Base-by-base conservation (phyloP, 345 rosid species). In the Punica granatum region DNA sequence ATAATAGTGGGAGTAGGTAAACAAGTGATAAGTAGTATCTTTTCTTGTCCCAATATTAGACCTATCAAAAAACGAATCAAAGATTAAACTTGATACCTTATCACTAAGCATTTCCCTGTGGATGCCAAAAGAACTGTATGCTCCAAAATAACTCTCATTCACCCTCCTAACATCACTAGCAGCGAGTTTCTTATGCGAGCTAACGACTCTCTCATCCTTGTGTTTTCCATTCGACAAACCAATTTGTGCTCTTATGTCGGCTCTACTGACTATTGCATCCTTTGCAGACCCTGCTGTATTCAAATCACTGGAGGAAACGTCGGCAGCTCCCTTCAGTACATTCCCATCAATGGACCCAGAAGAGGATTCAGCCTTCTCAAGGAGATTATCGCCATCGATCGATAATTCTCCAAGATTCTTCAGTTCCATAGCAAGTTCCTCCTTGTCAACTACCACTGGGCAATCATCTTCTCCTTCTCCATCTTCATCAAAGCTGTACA, bases 61-160 rank as follows among this genome's bases (percentile, higher is more conserved):
- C 10, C 11, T 11, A 51, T 30, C 61, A 56, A 0, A 30, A 4
- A 56, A 2, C 25, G 14, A 23, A 13, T 28, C 33, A 42, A 34
- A 8, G 41, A 44, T 43, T 4, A 3, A 60, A 43, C 71, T 66
- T 48, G 67, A n/a, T 79, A 89, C 98, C 97, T 91, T 85, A 75
- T 91, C 96, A 64, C 92, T 81, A 66, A 91, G 75, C 97, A 90
- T 91, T 79, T 91, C 98, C 76, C 84, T 80, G 71, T 91, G 97
- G 74, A 94, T 89, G 49, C 92, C 90, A 37, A 85, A 94, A 6
- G 97, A 88, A 77, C 95, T 89, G 69, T 89, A 94, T 42, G 99
- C 79, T 21, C 89, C 90, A 86, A 91, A 91, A 81, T 94, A 94
- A 77, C 70, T 80, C 66, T 89, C 93, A 64, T 91, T 84, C 62